A percentile compares a stretch with the other conserved stretches of the same genome.
phyloP scores from a whole-genome alignment of 768 basidiomycete genomes.

The Lentinus tigrinus region DNA sequence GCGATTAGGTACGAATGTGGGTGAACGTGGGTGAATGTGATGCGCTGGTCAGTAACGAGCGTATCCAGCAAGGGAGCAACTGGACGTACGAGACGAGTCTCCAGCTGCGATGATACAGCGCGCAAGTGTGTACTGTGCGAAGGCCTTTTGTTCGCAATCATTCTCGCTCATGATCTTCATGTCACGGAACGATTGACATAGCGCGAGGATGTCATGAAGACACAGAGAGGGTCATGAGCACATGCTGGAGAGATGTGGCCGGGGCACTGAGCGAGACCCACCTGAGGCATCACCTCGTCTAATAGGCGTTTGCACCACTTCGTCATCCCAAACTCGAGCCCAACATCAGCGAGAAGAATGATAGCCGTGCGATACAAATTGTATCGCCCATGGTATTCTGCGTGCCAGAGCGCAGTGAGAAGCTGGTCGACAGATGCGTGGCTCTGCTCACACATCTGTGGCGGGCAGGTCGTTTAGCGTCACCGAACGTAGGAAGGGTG shows the following conservation, averaged over 20 bases:
- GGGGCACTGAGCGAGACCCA: conserved; percentile 25
- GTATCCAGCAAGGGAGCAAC: neutral
- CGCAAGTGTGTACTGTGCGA: conserved; percentile 71
- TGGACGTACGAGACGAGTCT: conserved; percentile 42
- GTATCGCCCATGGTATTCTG: conserved; percentile 74
- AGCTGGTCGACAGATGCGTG: conserved; percentile 62
- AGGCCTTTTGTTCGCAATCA: conserved; percentile 74
- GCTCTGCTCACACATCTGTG: conserved; percentile 64
- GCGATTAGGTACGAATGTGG: neutral
- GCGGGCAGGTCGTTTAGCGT: neutral
- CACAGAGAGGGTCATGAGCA: neutral
- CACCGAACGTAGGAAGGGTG: too few relatives aligned
- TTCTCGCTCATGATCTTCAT: conserved; percentile 64
- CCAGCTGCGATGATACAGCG: conserved; percentile 70
- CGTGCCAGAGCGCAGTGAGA: conserved; percentile 72
- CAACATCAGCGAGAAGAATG: conserved; percentile 74
- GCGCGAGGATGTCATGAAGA: neutral
- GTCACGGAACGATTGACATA: neutral
- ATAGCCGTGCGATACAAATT: conserved; percentile 66
- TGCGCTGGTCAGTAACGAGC: neutral
- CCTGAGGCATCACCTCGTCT: conserved; percentile 84
- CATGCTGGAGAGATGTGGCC: neutral
- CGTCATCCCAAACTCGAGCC: conserved; percentile 75
- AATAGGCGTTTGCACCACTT: conserved; percentile 61
- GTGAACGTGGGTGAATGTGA: neutral